phyloP scores from a whole-genome alignment of 192 early-diverging fungal species.

The Rhizophagus sp. region DNA sequence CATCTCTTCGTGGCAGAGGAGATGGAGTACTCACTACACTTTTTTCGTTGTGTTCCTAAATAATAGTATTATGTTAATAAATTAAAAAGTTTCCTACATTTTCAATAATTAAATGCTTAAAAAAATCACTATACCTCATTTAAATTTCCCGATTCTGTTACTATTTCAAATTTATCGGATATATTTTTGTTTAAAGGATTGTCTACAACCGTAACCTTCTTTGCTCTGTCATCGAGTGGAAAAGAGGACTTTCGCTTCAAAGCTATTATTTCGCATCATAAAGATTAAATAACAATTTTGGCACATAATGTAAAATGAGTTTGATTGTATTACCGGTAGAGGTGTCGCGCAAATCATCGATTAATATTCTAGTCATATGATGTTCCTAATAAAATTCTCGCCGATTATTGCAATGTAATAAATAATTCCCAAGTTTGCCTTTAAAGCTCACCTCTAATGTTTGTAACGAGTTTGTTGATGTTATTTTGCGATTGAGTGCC shows the following conservation, averaged over 20 bases:
- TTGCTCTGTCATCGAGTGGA: too few relatives aligned
- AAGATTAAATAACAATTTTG: not conserved
- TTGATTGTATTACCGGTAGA: constrained; percentile 14
- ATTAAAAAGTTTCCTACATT: too few relatives aligned
- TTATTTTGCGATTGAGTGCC: constrained; percentile 22
- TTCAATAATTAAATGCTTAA: too few relatives aligned
- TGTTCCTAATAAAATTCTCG: constrained; percentile 28
- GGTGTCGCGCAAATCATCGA: constrained; percentile 8
- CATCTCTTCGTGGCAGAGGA: too few relatives aligned
- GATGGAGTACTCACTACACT: too few relatives aligned
- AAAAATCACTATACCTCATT: too few relatives aligned
- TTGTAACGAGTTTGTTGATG: constrained; percentile 29
- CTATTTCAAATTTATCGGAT: too few relatives aligned
- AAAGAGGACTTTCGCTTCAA: not conserved
- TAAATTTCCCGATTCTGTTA: too few relatives aligned
- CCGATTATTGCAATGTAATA: not conserved
- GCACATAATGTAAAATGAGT: constrained; percentile 13
- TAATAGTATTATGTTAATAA: too few relatives aligned
- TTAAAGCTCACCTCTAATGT: constrained; percentile 31
- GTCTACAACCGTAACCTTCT: too few relatives aligned
- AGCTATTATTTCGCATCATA: constrained; percentile 6
- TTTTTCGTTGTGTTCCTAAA: too few relatives aligned
- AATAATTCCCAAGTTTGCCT: constrained; percentile 11
- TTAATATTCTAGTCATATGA: not conserved
- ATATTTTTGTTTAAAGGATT: too few relatives aligned